These are phyloP conservation scores for Eudorina sp. DNA, from an alignment of 139 green algal genomes.

Conservation along the genomic window DNA sequence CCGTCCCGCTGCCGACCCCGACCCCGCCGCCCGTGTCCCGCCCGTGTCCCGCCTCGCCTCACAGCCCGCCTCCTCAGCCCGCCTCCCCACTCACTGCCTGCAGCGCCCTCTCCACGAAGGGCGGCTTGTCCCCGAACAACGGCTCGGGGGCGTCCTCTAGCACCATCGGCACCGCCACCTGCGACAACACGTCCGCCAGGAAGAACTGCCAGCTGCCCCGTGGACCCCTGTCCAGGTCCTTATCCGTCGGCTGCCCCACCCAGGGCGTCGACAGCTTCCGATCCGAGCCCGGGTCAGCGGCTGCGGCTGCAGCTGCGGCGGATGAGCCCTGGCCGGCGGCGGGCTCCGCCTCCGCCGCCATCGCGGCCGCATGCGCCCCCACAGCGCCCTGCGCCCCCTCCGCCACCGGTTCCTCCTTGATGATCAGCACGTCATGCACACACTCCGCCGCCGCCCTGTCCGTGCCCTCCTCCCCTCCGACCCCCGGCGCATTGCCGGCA, in stretches of 20 bases:
- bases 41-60: too few relatives aligned
- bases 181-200: not conserved
- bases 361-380: not conserved
- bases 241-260: not conserved
- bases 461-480: too few relatives aligned
- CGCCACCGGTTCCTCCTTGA: not conserved
- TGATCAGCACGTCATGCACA: not conserved
- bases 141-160: not conserved
- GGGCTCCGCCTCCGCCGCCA: not conserved
- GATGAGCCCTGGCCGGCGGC: not conserved
- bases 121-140: slow-evolving; percentile 3
- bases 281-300: too few relatives aligned
- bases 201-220: not conserved
- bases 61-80: too few relatives aligned
- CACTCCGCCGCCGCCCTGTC: not conserved
- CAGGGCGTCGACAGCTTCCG: too few relatives aligned
- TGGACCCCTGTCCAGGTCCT: not conserved
- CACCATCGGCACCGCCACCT: not conserved
- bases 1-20: too few relatives aligned
- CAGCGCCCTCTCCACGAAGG: too few relatives aligned
- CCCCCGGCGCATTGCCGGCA: too few relatives aligned
- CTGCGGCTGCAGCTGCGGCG: not conserved
- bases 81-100: too few relatives aligned
- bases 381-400: not conserved
- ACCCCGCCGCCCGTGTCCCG: too few relatives aligned